Evolutionary conservation across 306 rosid genomes (phyloP), one percentile per base, ranked within the genome.

Genomic region (Vigna nakashimae): DNA sequence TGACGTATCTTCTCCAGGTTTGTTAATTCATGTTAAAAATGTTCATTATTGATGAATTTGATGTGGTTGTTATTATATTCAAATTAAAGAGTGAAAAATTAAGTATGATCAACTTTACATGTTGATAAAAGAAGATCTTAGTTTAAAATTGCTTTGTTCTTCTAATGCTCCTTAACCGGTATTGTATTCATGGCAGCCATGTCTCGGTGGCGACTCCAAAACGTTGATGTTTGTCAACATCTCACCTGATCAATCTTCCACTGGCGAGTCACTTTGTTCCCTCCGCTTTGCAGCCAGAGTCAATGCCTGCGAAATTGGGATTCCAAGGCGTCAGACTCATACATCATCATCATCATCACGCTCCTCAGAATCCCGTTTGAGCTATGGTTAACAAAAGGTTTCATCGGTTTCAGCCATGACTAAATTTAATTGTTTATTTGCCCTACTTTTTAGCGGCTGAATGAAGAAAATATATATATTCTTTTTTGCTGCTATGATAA

Each of bases 1-100:
- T 95, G 26, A 95, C 98, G 2, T 90, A 92, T 78, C 95, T 95
- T 87, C 98, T 95, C 32, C 97, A 95, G 98, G 98, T 91, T 92
- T 6, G 55, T 58, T 78, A 17, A 40, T 0, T 63, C 57, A 20
- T 20, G 40, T 65, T 30, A 58, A 49, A 26, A 26, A 48, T 66
- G 62, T 42, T 76, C 58, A 34, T 40, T 49, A 16, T 34, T 49
- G 17, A 20, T 50, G 51, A 68, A 52, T 75, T 20, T 75, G 18
- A 45, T 55, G 6, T 7, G 36, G 30, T 65, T 62, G 70, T 26
- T 68, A 50, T 49, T 5, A 26, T 42, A 42, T 34, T 46, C 50
- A 45, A 30, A 15, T 74, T 74, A 13, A 22, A 20, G 62, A 68
- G 53, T 57, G 66, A 56, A 64, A 66, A 15, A 43, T 32, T 36